phyloP scores from a whole-genome alignment of 2,329 filamentous ascomycete species.

The Colletotrichum australisinense region DNA sequence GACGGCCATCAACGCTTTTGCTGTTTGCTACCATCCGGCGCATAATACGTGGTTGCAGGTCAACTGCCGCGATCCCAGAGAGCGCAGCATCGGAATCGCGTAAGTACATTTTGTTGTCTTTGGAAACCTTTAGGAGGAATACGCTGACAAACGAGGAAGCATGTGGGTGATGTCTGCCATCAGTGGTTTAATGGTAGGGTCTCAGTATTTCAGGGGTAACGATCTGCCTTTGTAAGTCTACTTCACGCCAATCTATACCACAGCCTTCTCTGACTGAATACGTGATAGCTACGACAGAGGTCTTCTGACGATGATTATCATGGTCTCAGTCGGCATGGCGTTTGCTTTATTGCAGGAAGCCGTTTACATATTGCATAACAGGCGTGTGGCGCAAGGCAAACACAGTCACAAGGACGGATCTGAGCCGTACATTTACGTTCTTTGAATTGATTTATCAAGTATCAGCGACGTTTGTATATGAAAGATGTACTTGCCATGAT shows the following conservation, averaged over 20 bases:
- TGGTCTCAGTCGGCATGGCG: conserved; percentile 53
- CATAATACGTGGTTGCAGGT: conserved; percentile 65
- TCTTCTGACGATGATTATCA: conserved; percentile 56
- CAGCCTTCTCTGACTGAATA: background rate
- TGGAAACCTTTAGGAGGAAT: no score
- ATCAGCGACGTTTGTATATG: background rate
- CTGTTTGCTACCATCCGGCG: conserved; percentile 64
- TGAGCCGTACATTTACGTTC: conserved; percentile 35
- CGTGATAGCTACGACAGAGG: conserved; percentile 53
- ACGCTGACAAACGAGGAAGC: conserved; percentile 16
- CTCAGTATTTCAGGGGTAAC: conserved; percentile 58
- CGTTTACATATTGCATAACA: conserved; percentile 53
- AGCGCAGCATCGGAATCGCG: conserved; percentile 62
- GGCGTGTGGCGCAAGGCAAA: conserved; percentile 40
- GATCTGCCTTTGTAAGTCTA: conserved; percentile 53
- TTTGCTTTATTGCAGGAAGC: conserved; percentile 53
- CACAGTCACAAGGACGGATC: conserved; percentile 35
- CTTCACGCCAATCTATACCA: background rate
- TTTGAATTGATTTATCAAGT: background rate
- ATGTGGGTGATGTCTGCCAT: conserved; percentile 65
- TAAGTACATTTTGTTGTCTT: conserved; percentile 40
- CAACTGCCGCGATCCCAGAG: conserved; percentile 58
- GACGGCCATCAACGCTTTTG: conserved; percentile 62
- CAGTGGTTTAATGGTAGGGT: conserved; percentile 60
- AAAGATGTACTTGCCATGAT: background rate